phyloP scores from a whole-genome alignment of 495 filamentous ascomycete species.

The Annulohypoxylon nitens region DNA sequence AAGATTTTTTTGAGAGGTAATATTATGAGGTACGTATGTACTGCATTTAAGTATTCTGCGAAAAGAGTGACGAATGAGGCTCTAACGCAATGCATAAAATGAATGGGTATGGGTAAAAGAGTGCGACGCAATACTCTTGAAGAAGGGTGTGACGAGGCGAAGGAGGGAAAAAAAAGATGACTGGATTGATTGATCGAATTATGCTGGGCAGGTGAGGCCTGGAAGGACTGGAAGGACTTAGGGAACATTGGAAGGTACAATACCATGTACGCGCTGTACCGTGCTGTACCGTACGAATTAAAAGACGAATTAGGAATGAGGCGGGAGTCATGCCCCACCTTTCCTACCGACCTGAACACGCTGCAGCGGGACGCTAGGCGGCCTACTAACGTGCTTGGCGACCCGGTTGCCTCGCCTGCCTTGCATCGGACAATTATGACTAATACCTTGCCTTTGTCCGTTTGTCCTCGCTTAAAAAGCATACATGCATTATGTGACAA shows the following conservation, averaged over 20 bases:
- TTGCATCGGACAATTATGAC: constrained; percentile 44
- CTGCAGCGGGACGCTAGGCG: constrained; percentile 19
- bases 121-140: constrained; percentile 12
- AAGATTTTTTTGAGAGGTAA: background rate
- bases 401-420: constrained; percentile 36
- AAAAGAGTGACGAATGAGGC: constrained; percentile 20
- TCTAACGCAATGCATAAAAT: constrained; percentile 38
- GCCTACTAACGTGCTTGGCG: constrained; percentile 19
- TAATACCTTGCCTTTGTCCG: constrained; percentile 15
- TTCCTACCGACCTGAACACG: constrained; percentile 10
- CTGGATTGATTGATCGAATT: constrained; percentile 26
- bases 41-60: constrained; percentile 1
- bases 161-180: constrained; percentile 20
- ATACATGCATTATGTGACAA: background rate
- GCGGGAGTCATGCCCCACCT: constrained; percentile 19
- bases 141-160: constrained; percentile 29
- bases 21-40: background rate
- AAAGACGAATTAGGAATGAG: constrained; percentile 25
- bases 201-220: constrained; percentile 21
- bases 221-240: constrained; percentile 10
- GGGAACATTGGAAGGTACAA: constrained; percentile 1
- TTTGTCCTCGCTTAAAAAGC: constrained; percentile 13
- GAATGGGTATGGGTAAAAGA: constrained; percentile 33
- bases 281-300: constrained; percentile 22
- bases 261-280: background rate